Percentiles rank a stretch among this genome's conserved stretches.
Evolutionary conservation across 139 green algal species (phyloP).

Genomic region (Micractinium conductrix): DNA sequence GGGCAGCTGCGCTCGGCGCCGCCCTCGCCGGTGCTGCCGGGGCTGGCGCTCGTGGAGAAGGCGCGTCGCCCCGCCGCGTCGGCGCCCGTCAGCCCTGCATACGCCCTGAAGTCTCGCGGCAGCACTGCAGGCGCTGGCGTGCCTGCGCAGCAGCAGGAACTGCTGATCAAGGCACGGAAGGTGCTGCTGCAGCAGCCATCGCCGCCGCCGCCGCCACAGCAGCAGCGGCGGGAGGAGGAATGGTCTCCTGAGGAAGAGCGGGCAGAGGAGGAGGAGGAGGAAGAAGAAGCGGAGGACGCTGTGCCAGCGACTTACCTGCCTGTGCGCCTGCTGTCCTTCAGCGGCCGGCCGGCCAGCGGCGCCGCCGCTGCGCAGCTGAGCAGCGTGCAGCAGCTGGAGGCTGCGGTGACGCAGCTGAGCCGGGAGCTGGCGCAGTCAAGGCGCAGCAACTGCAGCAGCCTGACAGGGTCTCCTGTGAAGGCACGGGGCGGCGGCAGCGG

Average conservation of each 20-base stretch:
- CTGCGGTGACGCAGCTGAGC: constrained; percentile 13
- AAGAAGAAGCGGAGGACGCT: no score
- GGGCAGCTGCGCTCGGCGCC: background rate
- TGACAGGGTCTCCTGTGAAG: background rate
- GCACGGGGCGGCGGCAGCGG: no score
- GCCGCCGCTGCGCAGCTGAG: background rate
- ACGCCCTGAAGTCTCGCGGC: background rate
- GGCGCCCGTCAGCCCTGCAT: background rate
- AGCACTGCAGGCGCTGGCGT: no score
- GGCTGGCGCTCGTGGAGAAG: background rate
- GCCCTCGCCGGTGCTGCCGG: constrained; percentile 4
- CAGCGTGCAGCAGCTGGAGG: background rate
- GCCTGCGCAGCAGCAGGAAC: background rate
- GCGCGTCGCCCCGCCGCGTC: background rate
- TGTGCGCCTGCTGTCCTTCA: constrained; percentile 23
- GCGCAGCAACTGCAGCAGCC: background rate
- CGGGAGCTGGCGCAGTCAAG: constrained; percentile 7
- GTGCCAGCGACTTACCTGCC: no score
- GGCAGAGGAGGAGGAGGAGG: no score
- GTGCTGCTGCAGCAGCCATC: no score
- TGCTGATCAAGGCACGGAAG: no score
- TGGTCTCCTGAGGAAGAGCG: no score
- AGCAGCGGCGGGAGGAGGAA: no score
- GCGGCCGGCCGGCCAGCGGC: background rate
- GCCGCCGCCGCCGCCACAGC: background rate